phyloP scores from a whole-genome alignment of 2,329 filamentous ascomycete genomes.

The Colletotrichum falcatum region DNA sequence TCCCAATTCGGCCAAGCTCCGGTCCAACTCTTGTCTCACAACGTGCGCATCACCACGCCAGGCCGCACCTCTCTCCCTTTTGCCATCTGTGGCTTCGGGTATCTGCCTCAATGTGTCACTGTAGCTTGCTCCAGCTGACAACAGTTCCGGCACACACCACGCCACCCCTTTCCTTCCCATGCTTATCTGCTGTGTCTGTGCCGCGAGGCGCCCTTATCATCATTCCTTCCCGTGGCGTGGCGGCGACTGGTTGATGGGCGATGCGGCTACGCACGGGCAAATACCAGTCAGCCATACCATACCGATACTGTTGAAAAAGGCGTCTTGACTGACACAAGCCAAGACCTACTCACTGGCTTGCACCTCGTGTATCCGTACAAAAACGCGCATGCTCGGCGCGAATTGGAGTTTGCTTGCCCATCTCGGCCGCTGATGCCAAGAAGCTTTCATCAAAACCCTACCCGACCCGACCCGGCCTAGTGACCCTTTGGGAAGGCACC shows the following conservation, averaged over 20 bases:
- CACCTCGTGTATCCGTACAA: background rate
- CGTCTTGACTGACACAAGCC: constrained; percentile 29
- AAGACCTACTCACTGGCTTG: constrained; percentile 17
- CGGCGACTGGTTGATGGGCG: background rate
- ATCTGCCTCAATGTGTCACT: constrained; percentile 38
- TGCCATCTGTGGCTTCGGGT: constrained; percentile 34
- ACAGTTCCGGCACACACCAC: background rate
- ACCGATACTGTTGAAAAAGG: constrained; percentile 26
- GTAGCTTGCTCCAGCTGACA: constrained; percentile 15
- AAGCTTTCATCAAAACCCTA: constrained; percentile 22
- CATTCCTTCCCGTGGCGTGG: background rate
- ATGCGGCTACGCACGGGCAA: constrained; percentile 30
- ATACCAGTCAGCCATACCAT: constrained; percentile 27
- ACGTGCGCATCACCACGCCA: constrained; percentile 16
- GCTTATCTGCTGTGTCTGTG: constrained; percentile 16
- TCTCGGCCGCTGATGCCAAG: constrained; percentile 34
- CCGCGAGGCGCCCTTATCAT: constrained; percentile 11
- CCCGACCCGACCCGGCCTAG: background rate
- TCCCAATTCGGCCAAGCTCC: constrained; percentile 8
- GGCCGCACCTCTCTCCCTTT: background rate
- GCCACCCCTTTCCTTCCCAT: background rate
- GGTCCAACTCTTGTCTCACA: constrained; percentile 6
- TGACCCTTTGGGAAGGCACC: constrained; percentile 13
- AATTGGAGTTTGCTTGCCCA: constrained; percentile 11
- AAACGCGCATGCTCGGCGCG: background rate